phyloP scores from a whole-genome alignment of 495 filamentous ascomycete species.

The Glutinoglossum americanum region DNA sequence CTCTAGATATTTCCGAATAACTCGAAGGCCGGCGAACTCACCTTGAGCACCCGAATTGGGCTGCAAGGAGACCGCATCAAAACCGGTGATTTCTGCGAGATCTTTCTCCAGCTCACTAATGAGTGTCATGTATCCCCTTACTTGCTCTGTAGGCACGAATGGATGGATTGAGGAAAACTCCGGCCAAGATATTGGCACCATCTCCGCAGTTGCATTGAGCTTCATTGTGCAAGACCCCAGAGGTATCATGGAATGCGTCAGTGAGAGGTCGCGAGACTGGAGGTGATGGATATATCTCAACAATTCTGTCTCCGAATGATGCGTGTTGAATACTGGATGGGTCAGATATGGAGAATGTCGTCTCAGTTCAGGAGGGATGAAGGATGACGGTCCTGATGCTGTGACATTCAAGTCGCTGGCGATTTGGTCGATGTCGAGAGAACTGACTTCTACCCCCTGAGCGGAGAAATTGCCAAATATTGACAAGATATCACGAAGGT shows the following conservation, averaged over 20 bases:
- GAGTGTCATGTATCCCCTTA: conserved; percentile 46
- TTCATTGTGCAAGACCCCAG: conserved; percentile 99
- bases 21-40: conserved; percentile 83
- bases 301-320: conserved; percentile 93
- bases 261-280: conserved; percentile 85
- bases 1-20: conserved; percentile 76
- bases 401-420: conserved; percentile 12
- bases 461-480: conserved; percentile 28
- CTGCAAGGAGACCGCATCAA: conserved; percentile 76
- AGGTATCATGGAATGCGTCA: conserved; percentile 96
- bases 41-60: conserved; percentile 96
- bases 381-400: conserved; percentile 5
- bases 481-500: conserved; percentile 37
- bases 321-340: conserved; percentile 89
- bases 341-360: conserved; percentile 61
- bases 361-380: conserved; percentile 37
- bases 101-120: conserved; percentile 54
- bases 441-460: conserved; percentile 6
- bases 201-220: conserved; percentile 88
- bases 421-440: conserved; percentile 16
- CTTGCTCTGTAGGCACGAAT: conserved; percentile 40
- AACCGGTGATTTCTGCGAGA: conserved; percentile 71
- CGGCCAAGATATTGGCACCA: conserved; percentile 70
- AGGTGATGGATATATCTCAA: conserved; percentile 88
- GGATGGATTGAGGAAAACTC: conserved; percentile 80